Percentiles rank a stretch among this genome's conserved stretches.
Conservation (phyloP, 2,329 filamentous ascomycete species). For the Pestalotiopsis sp. region DNA sequence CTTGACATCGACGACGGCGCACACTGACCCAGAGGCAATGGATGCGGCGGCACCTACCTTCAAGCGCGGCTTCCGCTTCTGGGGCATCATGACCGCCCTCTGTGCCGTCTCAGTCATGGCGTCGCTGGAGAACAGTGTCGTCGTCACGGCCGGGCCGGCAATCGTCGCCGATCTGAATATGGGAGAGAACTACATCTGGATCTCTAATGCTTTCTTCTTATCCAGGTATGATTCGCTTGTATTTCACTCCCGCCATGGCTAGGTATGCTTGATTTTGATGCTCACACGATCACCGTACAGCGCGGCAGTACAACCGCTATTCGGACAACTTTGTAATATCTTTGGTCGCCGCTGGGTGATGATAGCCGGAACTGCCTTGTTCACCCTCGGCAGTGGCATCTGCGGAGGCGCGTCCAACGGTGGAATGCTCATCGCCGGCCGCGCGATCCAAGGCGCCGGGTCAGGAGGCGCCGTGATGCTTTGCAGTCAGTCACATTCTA, state of each 20-base stretch:
- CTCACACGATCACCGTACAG: not conserved
- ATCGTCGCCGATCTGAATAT: not conserved
- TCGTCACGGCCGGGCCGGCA: not conserved
- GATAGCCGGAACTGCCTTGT: not conserved
- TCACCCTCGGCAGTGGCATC: not conserved
- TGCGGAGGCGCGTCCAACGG: constrained; percentile 2
- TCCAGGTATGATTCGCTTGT: not conserved
- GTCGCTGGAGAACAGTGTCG: constrained; percentile 4
- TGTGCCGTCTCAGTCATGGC: not conserved
- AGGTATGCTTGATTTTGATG: too few relatives aligned
- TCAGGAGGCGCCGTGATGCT: not conserved
- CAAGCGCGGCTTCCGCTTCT: constrained; percentile 9
- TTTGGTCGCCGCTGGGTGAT: constrained; percentile 4
- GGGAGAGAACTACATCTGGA: not conserved
- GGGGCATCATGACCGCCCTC: constrained; percentile 1
- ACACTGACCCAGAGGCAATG: not conserved
- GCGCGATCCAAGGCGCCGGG: not conserved
- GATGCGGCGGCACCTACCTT: not conserved
- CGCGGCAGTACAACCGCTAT: not conserved
- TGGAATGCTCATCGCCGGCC: constrained; percentile 2
- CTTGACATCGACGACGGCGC: too few relatives aligned
- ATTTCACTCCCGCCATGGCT: not conserved
- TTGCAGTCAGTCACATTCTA: not conserved
- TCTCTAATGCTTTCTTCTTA: constrained; percentile 2
- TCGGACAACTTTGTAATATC: not conserved